Evolutionary conservation across 345 rosid species (phyloP).

Genomic region (Cochlearia excelsa): DNA sequence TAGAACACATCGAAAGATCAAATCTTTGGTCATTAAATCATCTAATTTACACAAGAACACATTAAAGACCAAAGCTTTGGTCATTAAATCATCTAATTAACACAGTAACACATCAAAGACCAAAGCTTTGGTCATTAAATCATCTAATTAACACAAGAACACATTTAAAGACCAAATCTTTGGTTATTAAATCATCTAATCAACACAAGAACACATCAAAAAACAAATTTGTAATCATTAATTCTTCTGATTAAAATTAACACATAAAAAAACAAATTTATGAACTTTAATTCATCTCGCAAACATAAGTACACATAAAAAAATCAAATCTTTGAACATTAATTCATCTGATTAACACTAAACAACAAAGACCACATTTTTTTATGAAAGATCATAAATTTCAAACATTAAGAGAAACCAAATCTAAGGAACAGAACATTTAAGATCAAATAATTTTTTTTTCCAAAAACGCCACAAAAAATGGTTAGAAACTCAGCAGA

Average conservation of each 20-base stretch:
- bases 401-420: conserved; percentile 5
- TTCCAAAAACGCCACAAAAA: neutral
- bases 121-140: conserved; percentile 17
- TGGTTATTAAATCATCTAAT: too few relatives aligned
- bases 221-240: conserved; percentile 18
- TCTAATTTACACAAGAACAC: conserved; percentile 1
- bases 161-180: neutral
- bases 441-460: neutral
- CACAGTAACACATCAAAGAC: conserved; percentile 5
- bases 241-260: neutral
- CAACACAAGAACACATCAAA: neutral
- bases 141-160: conserved; percentile 5
- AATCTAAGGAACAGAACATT: conserved; percentile 6
- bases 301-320: neutral
- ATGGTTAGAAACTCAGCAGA: conserved; percentile 14
- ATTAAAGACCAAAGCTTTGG: neutral
- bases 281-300: conserved; percentile 7
- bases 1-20: conserved; percentile 12
- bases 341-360: too few relatives aligned
- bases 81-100: too few relatives aligned
- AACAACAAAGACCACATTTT: neutral
- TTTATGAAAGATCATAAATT: conserved; percentile 1
- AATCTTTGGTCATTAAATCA: conserved; percentile 18
- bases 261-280: conserved; percentile 19
- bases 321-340: neutral